Base-by-base conservation (phyloP, 1,284 basidiomycete genomes). In the Chondrostereum purpureum region DNA sequence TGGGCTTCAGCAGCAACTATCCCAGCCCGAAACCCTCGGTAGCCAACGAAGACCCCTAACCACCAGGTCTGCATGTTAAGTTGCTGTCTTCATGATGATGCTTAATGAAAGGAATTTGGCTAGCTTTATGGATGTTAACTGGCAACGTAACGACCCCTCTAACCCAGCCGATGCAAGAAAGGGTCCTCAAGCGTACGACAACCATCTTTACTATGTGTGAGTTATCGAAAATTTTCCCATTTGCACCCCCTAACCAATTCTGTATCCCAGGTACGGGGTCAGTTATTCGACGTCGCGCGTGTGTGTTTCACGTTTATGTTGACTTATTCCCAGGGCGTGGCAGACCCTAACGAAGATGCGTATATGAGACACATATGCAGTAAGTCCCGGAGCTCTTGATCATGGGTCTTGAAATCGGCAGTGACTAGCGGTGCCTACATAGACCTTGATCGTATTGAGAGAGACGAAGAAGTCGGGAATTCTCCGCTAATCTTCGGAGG, bases 51-150 rank as follows among this genome's bases (percentile, higher is more conserved):
- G n/a, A 8, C 27, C 27, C n/a, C 27, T 31, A n/a, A 31, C n/a
- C 27, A 31, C 27, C 27, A 31, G 27, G 27, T 31, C 27, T n/a
- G 27, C n/a, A 8, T 31, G 27, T n/a, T n/a, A n/a, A n/a, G n/a
- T n/a, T n/a, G n/a, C n/a, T n/a, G n/a, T 31, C 27, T 31, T 31
- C 27, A 31, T 31, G 8, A 8, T 31, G 8, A 8, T 8, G 27
- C n/a, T n/a, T 31, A 31, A n/a, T 31, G 8, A 31, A n/a, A 31
- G 27, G 8, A 31, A 18, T 5, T 11, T 40, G 11, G 5, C 22
- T 5, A 88, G 84, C 51, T 86, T 88, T 59, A 87, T 87, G 83
- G 84, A 89, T 53, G 56, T 82, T 42, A 77, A 74, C 51, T 89
- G 86, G 86, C 87, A 89, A 57, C 61, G 68, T 54, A 71, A 79